Evolutionary conservation across 2,329 filamentous ascomycete species (phyloP).

Genomic region (Pestalotiopsis sp.): DNA sequence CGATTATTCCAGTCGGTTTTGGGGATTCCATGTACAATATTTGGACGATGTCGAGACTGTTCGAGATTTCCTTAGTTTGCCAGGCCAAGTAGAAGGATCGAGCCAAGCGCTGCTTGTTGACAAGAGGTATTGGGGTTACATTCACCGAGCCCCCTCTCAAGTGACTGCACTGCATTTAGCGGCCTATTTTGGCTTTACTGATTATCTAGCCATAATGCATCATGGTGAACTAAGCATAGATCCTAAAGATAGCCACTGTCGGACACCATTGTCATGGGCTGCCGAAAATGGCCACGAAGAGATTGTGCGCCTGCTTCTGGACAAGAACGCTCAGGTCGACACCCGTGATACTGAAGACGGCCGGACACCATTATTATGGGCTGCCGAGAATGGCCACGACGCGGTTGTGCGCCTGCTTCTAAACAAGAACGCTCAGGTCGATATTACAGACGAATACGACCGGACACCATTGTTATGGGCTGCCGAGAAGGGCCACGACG

Average conservation of each 20-base stretch:
- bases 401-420: conserved; percentile 4
- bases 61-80: not conserved
- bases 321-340: conserved; percentile 16
- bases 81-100: not conserved
- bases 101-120: not conserved
- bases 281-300: no score
- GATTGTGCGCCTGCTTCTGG: no score
- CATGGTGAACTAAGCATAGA: no score
- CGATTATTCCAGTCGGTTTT: not conserved
- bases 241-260: no score
- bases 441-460: conserved; percentile 24
- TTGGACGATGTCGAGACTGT: not conserved
- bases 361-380: conserved; percentile 7
- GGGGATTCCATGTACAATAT: not conserved
- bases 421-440: conserved; percentile 15
- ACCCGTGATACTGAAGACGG: not conserved
- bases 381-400: conserved; percentile 4
- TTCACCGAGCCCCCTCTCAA: not conserved
- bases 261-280: no score
- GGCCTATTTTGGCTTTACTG: not conserved
- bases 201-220: no score
- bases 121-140: not conserved
- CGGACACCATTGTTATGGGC: conserved; percentile 31
- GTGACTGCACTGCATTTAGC: not conserved
- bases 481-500: not conserved